phyloP scores from a whole-genome alignment of 129 eudicot species.

The Smallanthus sonchifolius region DNA sequence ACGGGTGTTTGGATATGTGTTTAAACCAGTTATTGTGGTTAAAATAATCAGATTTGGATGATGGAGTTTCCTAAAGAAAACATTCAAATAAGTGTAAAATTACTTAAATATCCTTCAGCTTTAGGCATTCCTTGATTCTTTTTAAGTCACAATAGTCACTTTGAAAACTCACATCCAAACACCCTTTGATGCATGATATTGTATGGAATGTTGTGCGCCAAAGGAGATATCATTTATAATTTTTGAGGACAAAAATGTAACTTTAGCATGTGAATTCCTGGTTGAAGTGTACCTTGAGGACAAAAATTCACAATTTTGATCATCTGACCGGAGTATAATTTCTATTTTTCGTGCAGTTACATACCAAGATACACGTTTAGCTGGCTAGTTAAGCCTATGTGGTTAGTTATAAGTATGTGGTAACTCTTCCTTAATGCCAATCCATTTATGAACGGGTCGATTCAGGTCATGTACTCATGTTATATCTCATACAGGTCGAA shows the following conservation, averaged over 20 bases:
- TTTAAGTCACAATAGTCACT: background rate
- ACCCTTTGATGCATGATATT: background rate
- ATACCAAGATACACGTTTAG: constrained; percentile 98
- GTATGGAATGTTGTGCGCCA: background rate
- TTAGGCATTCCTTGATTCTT: background rate
- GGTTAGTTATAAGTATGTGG: constrained; percentile 86
- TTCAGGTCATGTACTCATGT: background rate
- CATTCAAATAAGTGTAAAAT: background rate
- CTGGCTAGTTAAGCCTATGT: constrained; percentile 98
- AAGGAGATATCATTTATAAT: background rate
- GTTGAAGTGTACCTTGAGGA: background rate
- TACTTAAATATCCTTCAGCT: background rate
- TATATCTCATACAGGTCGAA: background rate
- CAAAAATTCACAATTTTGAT: background rate
- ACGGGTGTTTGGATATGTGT: background rate
- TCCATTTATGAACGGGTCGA: background rate
- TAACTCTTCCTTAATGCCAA: background rate
- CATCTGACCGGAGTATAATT: constrained; percentile 12
- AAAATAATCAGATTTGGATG: background rate
- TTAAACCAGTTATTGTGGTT: background rate
- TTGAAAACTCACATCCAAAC: background rate
- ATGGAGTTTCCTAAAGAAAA: background rate
- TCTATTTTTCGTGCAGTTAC: constrained; percentile 53
- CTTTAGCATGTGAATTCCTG: background rate
- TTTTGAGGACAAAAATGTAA: background rate